These are phyloP conservation scores for Xylaria intraflava DNA, from an alignment of 495 filamentous ascomycete genomes.

Conservation along the genomic window DNA sequence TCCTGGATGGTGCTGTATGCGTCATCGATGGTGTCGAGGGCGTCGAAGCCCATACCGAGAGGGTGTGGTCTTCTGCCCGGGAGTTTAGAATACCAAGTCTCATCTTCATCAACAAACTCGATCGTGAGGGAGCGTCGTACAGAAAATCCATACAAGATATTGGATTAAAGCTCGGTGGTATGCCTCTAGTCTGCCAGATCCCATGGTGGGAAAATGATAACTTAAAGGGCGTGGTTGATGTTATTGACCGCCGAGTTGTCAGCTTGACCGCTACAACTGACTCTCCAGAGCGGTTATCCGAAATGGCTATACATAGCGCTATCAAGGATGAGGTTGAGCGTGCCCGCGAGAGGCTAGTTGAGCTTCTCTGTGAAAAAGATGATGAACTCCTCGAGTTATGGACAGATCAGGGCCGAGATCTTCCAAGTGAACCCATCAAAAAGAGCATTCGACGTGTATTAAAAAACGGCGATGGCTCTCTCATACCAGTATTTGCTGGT, in stretches of 20 bases:
- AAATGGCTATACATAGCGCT: conserved; percentile 3
- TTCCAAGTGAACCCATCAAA: conserved; percentile 59
- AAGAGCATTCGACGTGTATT: conserved; percentile 67
- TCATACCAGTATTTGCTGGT: conserved; percentile 85
- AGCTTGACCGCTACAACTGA: conserved; percentile 31
- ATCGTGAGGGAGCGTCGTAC: conserved; percentile 90
- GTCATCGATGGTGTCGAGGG: conserved; percentile 96
- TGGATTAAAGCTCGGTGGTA: conserved; percentile 67
- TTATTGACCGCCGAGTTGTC: conserved; percentile 45
- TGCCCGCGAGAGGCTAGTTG: conserved; percentile 72
- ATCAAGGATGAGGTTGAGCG: conserved; percentile 64
- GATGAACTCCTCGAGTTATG: conserved; percentile 79
- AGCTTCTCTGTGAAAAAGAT: conserved; percentile 80
- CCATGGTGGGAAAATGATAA: conserved; percentile 83
- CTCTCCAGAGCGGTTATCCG: conserved; percentile 13
- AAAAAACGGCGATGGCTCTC: conserved; percentile 49
- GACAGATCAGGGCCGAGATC: conserved; percentile 64
- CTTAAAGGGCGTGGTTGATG: conserved; percentile 79
- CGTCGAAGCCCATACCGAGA: conserved; percentile 95
- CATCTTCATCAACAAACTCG: conserved; percentile 92
- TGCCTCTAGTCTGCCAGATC: conserved; percentile 89
- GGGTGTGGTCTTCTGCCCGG: conserved; percentile 89
- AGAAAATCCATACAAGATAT: conserved; percentile 79
- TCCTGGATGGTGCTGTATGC: conserved; percentile 91
- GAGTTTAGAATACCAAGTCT: conserved; percentile 79